These are phyloP conservation scores for Solanum sejunctum DNA, from an alignment of 257 asterid species.

Conservation along the genomic window DNA sequence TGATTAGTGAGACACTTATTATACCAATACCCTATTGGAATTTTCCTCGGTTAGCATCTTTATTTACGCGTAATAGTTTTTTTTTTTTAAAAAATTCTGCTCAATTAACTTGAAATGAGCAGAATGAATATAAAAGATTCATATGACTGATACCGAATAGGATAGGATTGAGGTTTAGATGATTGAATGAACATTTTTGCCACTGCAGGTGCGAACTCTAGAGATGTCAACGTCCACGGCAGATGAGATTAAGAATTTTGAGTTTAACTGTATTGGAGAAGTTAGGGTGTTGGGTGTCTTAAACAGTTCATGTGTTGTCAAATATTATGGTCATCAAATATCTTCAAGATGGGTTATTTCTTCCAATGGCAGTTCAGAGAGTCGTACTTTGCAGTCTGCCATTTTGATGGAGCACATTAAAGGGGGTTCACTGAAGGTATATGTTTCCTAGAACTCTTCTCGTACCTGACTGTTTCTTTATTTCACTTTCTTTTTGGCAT, in stretches of 20 bases:
- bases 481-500: background rate
- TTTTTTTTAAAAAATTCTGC: background rate
- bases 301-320: constrained; percentile 76
- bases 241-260: constrained; percentile 62
- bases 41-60: background rate
- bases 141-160: background rate
- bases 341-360: constrained; percentile 62
- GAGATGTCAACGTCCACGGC: constrained; percentile 47
- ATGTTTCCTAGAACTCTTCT: background rate
- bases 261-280: constrained; percentile 74
- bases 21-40: background rate
- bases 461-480: background rate
- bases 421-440: constrained; percentile 91
- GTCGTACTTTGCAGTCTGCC: constrained; percentile 53
- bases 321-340: constrained; percentile 79
- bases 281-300: constrained; percentile 65
- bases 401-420: constrained; percentile 75
- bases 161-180: background rate
- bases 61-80: background rate
- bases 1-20: background rate
- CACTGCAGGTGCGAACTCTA: constrained; percentile 65
- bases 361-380: constrained; percentile 37
- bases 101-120: background rate
- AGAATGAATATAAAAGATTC: background rate
- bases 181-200: background rate